These are phyloP conservation scores for Schizophyllum amplum DNA, from an alignment of 1,284 basidiomycete genomes.

Conservation along the genomic window DNA sequence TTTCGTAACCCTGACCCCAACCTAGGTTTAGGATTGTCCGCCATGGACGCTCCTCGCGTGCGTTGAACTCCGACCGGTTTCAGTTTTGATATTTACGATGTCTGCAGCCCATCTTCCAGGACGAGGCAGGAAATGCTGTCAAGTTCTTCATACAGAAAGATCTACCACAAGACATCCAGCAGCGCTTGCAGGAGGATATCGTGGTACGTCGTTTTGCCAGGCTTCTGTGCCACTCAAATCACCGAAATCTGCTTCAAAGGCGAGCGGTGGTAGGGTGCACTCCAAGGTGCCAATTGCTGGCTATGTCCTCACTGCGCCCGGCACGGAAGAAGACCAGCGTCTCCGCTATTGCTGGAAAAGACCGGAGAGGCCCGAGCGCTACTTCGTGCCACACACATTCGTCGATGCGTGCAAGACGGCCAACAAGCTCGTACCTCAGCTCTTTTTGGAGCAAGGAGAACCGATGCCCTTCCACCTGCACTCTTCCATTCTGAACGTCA, in stretches of 20 bases:
- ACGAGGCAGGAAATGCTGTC: slow-evolving; percentile 50
- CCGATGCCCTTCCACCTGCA: slow-evolving; percentile 72
- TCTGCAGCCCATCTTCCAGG: slow-evolving; percentile 52
- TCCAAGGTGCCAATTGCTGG: slow-evolving; percentile 67
- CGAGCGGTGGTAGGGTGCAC: slow-evolving; percentile 67
- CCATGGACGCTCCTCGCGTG: background rate
- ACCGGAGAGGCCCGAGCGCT: slow-evolving; percentile 57
- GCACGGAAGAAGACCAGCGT: slow-evolving; percentile 60
- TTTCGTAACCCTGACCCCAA: background rate
- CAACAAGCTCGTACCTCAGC: slow-evolving; percentile 60
- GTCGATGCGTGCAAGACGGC: slow-evolving; percentile 72
- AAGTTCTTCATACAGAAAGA: slow-evolving; percentile 80
- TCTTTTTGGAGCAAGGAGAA: slow-evolving; percentile 54
- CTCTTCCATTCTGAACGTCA: slow-evolving; percentile 65
- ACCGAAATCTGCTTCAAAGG: slow-evolving; percentile 25
- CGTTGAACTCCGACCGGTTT: background rate
- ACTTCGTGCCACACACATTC: slow-evolving; percentile 71
- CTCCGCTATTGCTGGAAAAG: slow-evolving; percentile 62
- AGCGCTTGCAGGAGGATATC: slow-evolving; percentile 60
- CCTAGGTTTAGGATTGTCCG: background rate
- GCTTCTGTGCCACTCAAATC: background rate
- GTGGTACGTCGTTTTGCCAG: slow-evolving; percentile 38
- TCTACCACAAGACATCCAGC: slow-evolving; percentile 56
- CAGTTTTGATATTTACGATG: background rate
- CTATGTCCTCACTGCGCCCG: slow-evolving; percentile 61